Conservation (phyloP, 2,329 filamentous ascomycete species). For the Septoria linicola region DNA sequence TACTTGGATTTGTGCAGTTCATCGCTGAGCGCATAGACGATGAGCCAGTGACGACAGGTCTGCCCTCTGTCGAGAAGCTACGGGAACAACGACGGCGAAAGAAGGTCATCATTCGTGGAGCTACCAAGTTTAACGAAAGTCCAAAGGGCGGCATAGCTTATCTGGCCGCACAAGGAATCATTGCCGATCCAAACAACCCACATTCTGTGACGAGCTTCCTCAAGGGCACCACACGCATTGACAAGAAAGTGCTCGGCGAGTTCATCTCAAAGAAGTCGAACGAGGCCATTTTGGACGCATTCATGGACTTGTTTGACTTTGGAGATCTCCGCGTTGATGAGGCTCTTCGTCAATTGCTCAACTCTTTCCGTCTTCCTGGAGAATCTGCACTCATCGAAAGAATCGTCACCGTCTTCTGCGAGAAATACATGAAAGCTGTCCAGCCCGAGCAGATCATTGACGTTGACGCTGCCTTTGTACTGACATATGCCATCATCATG, state of each 20-base stretch:
- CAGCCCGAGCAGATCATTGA: conserved; percentile 74
- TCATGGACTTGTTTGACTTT: conserved; percentile 87
- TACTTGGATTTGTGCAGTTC: conserved; percentile 87
- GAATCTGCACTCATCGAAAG: conserved; percentile 91
- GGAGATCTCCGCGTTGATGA: conserved; percentile 83
- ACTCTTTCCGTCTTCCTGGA: conserved; percentile 88
- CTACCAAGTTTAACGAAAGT: conserved; percentile 90
- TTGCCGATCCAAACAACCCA: conserved; percentile 71
- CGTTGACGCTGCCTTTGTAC: conserved; percentile 82
- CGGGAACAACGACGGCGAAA: conserved; percentile 75
- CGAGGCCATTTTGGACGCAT: conserved; percentile 78
- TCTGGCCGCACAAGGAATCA: conserved; percentile 80
- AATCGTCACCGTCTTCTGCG: conserved; percentile 82
- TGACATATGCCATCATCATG: conserved; percentile 96
- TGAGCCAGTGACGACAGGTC: conserved; percentile 60
- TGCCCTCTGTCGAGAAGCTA: conserved; percentile 64
- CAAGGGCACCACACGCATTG: conserved; percentile 80
- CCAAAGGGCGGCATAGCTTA: conserved; percentile 87
- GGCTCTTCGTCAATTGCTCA: conserved; percentile 79
- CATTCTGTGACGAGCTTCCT: conserved; percentile 81
- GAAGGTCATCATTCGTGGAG: conserved; percentile 82
- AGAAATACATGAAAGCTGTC: conserved; percentile 73
- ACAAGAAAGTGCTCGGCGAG: conserved; percentile 87
- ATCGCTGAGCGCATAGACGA: conserved; percentile 83
- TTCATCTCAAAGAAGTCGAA: conserved; percentile 90